Base-by-base conservation (phyloP, 768 basidiomycete genomes). In the Termitomyces sp. region DNA sequence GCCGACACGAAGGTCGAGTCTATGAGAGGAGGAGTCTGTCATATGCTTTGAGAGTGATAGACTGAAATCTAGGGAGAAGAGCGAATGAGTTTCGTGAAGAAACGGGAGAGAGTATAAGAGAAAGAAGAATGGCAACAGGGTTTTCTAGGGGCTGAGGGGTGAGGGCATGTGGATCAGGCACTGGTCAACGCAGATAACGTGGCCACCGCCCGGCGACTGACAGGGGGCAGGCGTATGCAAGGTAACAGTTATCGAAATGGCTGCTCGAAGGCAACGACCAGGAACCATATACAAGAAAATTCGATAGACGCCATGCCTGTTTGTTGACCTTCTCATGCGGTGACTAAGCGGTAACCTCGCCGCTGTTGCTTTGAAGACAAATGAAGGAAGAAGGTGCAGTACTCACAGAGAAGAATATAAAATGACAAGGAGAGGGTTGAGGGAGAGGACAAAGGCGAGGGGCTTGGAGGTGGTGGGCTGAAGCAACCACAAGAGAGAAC, bases 1-100 rank as follows among this genome's bases (percentile, higher is more conserved):
- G 68, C 92, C 92, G 49, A 94, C 91, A 65, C 91, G 83, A 66
- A 93, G 86, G 77, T 94, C 91, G 61, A 93, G 82, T 79, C 88
- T 84, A 72, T 82, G 81, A 50, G 88, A 78, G 50, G 77, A 75
- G 46, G 79, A 80, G 70, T 94, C 91, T 75, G 91, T 83, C 92
- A 91, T 93, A 53, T 65, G 70, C 71, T 66, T 58, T 51, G 56
- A 61, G 62, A 51, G 57, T 59, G 49, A 52, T 43, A 61, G 63
- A 52, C 55, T 61, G 52, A 56, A 61, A 67, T 63, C 59, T 60
- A 65, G 36, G 55, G 44, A 63, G 56, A 50, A 63, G 64, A 56
- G 57, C 49, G n/a, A 64, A 56, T 69, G 62, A 69, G 69, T 60
- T 62, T 55, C 48, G 63, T 55, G 61, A 46, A 66, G 61, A 59